phyloP scores from a whole-genome alignment of 495 filamentous ascomycete genomes.

The Aspergillus hancockii region DNA sequence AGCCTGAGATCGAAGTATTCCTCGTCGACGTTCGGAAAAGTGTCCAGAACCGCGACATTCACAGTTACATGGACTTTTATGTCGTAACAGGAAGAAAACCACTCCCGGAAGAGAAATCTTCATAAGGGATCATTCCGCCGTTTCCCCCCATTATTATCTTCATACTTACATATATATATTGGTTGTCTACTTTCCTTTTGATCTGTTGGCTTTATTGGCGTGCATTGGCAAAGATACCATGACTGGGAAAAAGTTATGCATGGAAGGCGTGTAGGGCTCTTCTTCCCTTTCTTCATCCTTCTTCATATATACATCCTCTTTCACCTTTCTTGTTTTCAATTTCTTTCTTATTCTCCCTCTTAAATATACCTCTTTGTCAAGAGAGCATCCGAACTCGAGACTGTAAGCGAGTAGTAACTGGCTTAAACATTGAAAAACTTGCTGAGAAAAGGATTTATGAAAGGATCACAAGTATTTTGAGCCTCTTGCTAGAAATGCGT shows the following conservation, averaged over 20 bases:
- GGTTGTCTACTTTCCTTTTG: background rate
- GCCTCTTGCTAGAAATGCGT: background rate
- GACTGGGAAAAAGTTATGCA: constrained; percentile 20
- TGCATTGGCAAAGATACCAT: constrained; percentile 40
- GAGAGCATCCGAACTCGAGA: background rate
- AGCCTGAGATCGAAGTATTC: constrained; percentile 56
- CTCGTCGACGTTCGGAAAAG: constrained; percentile 59
- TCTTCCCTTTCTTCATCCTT: constrained; percentile 3
- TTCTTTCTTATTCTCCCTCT: background rate
- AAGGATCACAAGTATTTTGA: background rate
- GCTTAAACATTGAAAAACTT: background rate
- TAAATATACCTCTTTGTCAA: background rate
- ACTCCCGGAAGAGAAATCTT: constrained; percentile 18
- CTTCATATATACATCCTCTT: constrained; percentile 12
- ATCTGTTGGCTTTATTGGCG: constrained; percentile 5
- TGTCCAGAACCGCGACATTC: constrained; percentile 54
- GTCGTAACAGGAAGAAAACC: constrained; percentile 60
- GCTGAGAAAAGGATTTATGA: no score
- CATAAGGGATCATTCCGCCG: constrained; percentile 8
- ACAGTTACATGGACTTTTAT: constrained; percentile 55
- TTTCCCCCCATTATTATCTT: background rate
- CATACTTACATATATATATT: constrained; percentile 12
- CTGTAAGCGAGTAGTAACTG: background rate
- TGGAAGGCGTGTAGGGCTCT: constrained; percentile 20
- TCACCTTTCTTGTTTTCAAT: constrained; percentile 9